A percentile compares a stretch with the other conserved stretches of the same genome.
Conservation (phyloP, 129 eudicot species). For the Lonicera japonica region DNA sequence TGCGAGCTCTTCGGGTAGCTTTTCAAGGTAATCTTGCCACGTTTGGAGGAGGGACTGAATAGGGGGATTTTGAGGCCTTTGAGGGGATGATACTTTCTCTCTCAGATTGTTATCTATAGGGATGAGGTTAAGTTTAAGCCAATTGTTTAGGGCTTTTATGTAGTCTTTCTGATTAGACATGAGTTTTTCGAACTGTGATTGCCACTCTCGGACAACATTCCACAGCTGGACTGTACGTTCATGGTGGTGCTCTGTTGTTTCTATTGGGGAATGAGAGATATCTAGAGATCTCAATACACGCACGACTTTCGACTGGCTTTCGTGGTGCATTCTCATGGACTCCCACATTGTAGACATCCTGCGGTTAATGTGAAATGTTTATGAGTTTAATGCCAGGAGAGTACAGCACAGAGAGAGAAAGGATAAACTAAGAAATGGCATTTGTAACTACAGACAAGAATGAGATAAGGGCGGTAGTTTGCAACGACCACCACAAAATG, state of each 20-base stretch:
- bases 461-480: too few relatives aligned
- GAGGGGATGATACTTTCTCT: constrained; percentile 91
- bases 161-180: constrained; percentile 68
- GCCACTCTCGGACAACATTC: constrained; percentile 70
- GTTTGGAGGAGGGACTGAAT: constrained; percentile 62
- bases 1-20: constrained; percentile 94
- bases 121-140: constrained; percentile 83
- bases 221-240: constrained; percentile 66
- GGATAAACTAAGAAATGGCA: too few relatives aligned
- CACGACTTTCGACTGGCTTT: constrained; percentile 50
- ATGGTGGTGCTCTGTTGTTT: constrained; percentile 73
- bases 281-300: constrained; percentile 45
- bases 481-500: too few relatives aligned
- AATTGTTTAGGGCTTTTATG: constrained; percentile 50
- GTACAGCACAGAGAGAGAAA: too few relatives aligned
- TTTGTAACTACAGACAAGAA: too few relatives aligned
- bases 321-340: constrained; percentile 50
- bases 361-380: background rate
- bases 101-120: constrained; percentile 80
- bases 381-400: too few relatives aligned
- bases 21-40: constrained; percentile 81
- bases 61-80: constrained; percentile 64
- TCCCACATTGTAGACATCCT: constrained; percentile 98
- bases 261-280: constrained; percentile 56
- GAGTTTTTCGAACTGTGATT: constrained; percentile 61